These are phyloP conservation scores for Lodderomyces metapsilosis DNA, from an alignment of 1,139 yeast species.

Conservation along the genomic window DNA sequence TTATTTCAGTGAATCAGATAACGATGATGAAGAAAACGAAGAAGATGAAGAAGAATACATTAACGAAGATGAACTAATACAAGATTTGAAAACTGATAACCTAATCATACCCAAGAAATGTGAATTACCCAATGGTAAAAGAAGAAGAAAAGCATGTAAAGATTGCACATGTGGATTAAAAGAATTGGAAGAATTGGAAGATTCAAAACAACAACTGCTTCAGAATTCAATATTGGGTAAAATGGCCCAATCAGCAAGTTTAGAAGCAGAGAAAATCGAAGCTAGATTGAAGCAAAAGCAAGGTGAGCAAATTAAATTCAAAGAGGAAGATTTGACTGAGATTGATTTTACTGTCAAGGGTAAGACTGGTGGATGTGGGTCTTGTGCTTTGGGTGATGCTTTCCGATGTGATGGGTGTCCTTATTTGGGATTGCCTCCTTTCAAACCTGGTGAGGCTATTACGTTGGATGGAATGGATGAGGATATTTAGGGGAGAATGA, in stretches of 20 bases:
- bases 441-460: slow-evolving; percentile 88
- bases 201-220: slow-evolving; percentile 44
- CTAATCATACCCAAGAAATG: slow-evolving; percentile 50
- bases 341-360: slow-evolving; percentile 95
- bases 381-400: slow-evolving; percentile 96
- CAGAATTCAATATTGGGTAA: slow-evolving; percentile 46
- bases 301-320: slow-evolving; percentile 45
- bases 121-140: slow-evolving; percentile 54
- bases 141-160: slow-evolving; percentile 86
- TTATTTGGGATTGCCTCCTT: slow-evolving; percentile 92
- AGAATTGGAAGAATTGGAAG: slow-evolving; percentile 67
- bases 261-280: slow-evolving; percentile 55
- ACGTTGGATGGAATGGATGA: slow-evolving; percentile 55
- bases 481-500: slow-evolving; percentile 29
- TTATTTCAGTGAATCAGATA: slow-evolving; percentile 50
- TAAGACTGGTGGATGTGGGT: slow-evolving; percentile 94
- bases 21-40: slow-evolving; percentile 29
- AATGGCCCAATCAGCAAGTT: slow-evolving; percentile 52
- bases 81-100: slow-evolving; percentile 22
- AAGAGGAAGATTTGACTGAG: slow-evolving; percentile 71
- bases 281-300: slow-evolving; percentile 36
- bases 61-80: slow-evolving; percentile 27
- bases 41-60: slow-evolving; percentile 2
- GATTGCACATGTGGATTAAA: slow-evolving; percentile 97
- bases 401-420: slow-evolving; percentile 99